Evolutionary conservation across 305 asterid species (phyloP), one percentile per base, ranked within the genome.

Genomic region (Plantago lanceolata): DNA sequence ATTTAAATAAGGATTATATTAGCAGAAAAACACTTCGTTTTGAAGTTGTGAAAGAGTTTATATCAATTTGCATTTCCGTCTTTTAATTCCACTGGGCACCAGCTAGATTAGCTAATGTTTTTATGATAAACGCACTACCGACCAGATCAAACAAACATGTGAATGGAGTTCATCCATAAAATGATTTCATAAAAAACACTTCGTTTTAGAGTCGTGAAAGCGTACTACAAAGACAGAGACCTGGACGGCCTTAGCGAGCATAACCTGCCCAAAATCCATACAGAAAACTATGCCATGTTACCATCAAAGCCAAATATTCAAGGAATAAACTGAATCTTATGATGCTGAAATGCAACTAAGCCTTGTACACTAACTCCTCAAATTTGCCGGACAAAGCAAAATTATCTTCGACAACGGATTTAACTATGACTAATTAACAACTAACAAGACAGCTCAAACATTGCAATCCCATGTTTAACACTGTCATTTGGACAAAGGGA

Each of bases 241-340:
- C 15, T 6, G 13, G 59, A 33, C 40, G 59, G 59, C 59, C 59
- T 8, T 40, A 40, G 40, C 16, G 59, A 21, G 40, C 37, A 28
- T 0, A 55, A 55, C n/a, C 35, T 15, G 20, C 20, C 60, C 18
- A 9, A 28, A 28, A 55, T 55, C 44, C 60, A 14, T 24, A 15
- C 60, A 28, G 37, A 13, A 54, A 54, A 54, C 43, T 13, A 54
- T 56, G 44, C 35, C 61, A 56, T 56, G 18, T 28, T 56, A 26
- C 8, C 21, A 56, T 15, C 20, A 28, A 56, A 0, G 31, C 16
- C 13, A 40, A 16, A 56, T 56, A 16, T 56, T 6, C 17, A 28
- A 19, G 21, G 45, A 56, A 56, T 56, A 56, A 56, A 56, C 17
- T 26, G 21, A 56, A 53, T 9, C 19, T 15, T 55, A 33, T 15